Conservation (phyloP, 1,284 basidiomycete genomes). For the Tilletia indica region DNA sequence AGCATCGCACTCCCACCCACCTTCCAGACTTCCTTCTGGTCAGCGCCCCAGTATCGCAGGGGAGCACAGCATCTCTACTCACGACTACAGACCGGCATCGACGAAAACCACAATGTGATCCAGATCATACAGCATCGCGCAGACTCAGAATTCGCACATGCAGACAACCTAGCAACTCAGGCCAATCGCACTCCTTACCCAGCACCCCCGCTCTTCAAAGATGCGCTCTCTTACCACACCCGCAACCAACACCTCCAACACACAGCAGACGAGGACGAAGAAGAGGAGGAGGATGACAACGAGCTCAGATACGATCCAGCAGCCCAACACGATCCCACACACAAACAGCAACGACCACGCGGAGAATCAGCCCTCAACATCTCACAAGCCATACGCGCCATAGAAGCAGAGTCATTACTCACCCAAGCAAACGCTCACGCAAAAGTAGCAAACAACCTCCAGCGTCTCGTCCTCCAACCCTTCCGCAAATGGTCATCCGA, state of each 20-base stretch:
- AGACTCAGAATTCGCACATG: constrained; percentile 40
- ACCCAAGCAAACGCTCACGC: constrained; percentile 40
- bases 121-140: constrained; percentile 45
- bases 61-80: constrained; percentile 43
- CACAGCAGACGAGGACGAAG: not conserved
- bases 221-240: constrained; percentile 21
- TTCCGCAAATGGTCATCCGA: constrained; percentile 47
- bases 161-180: constrained; percentile 39
- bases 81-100: constrained; percentile 47
- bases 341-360: not conserved
- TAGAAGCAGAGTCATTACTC: constrained; percentile 36
- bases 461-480: constrained; percentile 40
- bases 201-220: constrained; percentile 41
- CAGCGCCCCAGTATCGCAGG: constrained; percentile 46
- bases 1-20: constrained; percentile 44
- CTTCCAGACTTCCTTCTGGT: constrained; percentile 51
- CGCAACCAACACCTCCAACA: not conserved
- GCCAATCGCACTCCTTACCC: constrained; percentile 25
- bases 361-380: constrained; percentile 6
- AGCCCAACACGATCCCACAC: not conserved
- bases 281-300: constrained; percentile 24
- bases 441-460: constrained; percentile 38
- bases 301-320: not conserved
- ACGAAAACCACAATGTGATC: constrained; percentile 48
- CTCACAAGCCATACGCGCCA: constrained; percentile 15